Evolutionary conservation across 306 rosid species (phyloP).

Genomic region (Senna tora): DNA sequence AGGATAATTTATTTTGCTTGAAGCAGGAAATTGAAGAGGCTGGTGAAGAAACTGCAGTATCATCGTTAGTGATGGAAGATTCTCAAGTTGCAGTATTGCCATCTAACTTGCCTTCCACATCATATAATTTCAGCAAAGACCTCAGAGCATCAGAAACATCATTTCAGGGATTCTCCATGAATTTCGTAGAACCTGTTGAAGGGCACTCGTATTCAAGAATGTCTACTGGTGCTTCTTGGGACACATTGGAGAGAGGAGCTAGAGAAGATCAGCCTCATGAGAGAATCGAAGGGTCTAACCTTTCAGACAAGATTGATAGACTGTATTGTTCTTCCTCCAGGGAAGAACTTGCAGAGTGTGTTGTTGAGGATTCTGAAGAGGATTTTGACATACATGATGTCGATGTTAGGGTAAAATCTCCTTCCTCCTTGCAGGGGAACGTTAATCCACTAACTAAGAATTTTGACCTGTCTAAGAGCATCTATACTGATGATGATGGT

Average conservation of each 20-base stretch:
- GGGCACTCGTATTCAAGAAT: constrained; percentile 31
- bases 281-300: constrained; percentile 36
- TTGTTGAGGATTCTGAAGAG: constrained; percentile 65
- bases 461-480: constrained; percentile 32
- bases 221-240: constrained; percentile 27
- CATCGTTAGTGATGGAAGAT: constrained; percentile 39
- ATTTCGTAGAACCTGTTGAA: constrained; percentile 22
- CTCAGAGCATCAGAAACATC: constrained; percentile 40
- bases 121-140: constrained; percentile 37
- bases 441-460: constrained; percentile 18
- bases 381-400: constrained; percentile 37
- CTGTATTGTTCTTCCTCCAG: constrained; percentile 39
- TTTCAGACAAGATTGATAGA: constrained; percentile 36
- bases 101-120: constrained; percentile 46
- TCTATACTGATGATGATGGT: constrained; percentile 40
- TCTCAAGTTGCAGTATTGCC: constrained; percentile 34
- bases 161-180: constrained; percentile 36
- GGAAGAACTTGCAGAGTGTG: constrained; percentile 43
- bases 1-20: constrained; percentile 26
- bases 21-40: constrained; percentile 63
- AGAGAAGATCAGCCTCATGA: constrained; percentile 35
- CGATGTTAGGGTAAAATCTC: constrained; percentile 17
- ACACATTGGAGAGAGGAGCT: constrained; percentile 29
- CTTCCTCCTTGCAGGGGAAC: constrained; percentile 32
- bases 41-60: constrained; percentile 42